These are phyloP conservation scores for Mycena capillaripes DNA, from an alignment of 768 basidiomycete species.

Conservation along the genomic window DNA sequence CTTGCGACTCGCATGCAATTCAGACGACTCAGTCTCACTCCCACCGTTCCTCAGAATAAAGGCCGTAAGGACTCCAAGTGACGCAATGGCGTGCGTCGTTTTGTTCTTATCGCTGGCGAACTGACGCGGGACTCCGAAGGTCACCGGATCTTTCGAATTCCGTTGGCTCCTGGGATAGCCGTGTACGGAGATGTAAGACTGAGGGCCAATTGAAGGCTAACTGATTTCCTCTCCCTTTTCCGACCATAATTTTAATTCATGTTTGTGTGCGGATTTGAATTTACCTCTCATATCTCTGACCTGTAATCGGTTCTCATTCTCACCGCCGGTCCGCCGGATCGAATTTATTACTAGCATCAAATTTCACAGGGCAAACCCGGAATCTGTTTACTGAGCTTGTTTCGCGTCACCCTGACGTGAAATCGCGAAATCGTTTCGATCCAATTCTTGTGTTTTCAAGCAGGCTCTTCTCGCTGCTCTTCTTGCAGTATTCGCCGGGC, in stretches of 20 bases:
- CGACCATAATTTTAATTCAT: conserved; percentile 5
- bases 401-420: conserved; percentile 24
- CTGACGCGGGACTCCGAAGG: too few relatives aligned
- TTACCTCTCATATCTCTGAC: conserved; percentile 13
- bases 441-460: conserved; percentile 19
- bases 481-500: conserved; percentile 24
- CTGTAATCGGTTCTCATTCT: conserved; percentile 11
- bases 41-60: too few relatives aligned
- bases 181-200: too few relatives aligned
- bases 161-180: too few relatives aligned
- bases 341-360: too few relatives aligned
- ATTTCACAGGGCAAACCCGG: not conserved
- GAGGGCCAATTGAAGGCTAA: too few relatives aligned
- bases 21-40: too few relatives aligned
- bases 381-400: conserved; percentile 22
- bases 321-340: not conserved
- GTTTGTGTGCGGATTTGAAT: conserved; percentile 10
- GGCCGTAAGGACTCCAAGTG: too few relatives aligned
- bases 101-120: too few relatives aligned
- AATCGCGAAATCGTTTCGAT: conserved; percentile 23
- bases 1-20: too few relatives aligned
- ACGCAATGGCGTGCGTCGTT: too few relatives aligned
- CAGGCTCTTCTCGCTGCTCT: conserved; percentile 15
- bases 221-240: conserved; percentile 4
- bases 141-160: too few relatives aligned